Evolutionary conservation across 2,329 filamentous ascomycete genomes (phyloP).

Genomic region (Fusarium udum): DNA sequence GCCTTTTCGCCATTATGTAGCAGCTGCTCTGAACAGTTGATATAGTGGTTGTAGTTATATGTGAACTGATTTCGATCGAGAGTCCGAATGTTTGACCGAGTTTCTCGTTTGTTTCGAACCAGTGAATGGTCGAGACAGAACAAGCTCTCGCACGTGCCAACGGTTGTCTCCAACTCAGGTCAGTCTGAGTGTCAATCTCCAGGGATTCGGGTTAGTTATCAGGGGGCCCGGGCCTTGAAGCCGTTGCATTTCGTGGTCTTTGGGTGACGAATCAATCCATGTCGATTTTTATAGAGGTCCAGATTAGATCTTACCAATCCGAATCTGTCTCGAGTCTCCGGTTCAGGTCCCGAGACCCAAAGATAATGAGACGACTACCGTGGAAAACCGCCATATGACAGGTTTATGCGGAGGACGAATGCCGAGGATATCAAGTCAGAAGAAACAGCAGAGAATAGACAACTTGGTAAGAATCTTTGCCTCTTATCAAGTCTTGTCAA

Average conservation of each 20-base stretch:
- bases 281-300: not conserved
- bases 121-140: conserved; percentile 8
- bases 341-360: conserved; percentile 25
- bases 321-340: conserved; percentile 21
- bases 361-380: conserved; percentile 1
- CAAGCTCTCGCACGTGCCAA: conserved; percentile 42
- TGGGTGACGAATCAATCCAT: conserved; percentile 11
- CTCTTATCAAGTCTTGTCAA: conserved; percentile 16
- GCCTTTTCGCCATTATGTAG: conserved; percentile 10
- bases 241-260: conserved; percentile 2
- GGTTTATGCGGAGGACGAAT: conserved; percentile 5
- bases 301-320: conserved; percentile 16
- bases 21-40: not conserved
- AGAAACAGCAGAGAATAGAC: not conserved
- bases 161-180: conserved; percentile 19
- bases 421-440: not conserved
- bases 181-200: not conserved
- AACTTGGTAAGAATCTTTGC: not conserved
- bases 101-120: conserved; percentile 13
- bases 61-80: conserved; percentile 4
- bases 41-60: not conserved
- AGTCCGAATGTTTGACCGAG: conserved; percentile 23
- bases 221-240: conserved; percentile 12
- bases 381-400: conserved; percentile 22
- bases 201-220: conserved; percentile 17